Base-by-base conservation (phyloP, 1,284 basidiomycete genomes). In the Boletellus sp. region DNA sequence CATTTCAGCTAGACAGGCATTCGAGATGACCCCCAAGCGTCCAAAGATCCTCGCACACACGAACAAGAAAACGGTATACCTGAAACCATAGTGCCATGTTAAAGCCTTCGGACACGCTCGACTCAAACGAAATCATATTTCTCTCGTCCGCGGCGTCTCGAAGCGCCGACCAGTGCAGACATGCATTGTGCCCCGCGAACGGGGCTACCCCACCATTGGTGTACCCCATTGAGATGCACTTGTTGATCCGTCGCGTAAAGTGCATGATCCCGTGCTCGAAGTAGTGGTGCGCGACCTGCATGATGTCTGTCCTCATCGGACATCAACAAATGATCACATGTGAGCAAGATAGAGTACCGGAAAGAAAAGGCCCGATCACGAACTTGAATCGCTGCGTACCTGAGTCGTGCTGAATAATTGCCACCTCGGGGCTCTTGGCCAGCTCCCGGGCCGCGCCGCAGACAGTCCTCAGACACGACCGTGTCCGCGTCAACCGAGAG, bases 261-360 rank as follows among this genome's bases (percentile, higher is more conserved):
- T 28, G 28, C 28, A 2, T 11, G 64, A 93, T 90, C 1, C 87
- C 86, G 61, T 89, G 89, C 67, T 93, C 91, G 60, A 93, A 93
- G 70, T 89, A 93, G 68, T 91, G 86, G 65, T 88, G 69, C 0
- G 86, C 86, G 54, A 93, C 91, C 65, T 91, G 85, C 86, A 93
- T 91, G 51, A 91, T 86, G 60, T 89, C 86, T 82, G 45, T 93
- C 89, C 1, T 37, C 30, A 3, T 11, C 36, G n/a, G 3, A 28
- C 10, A 11, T 86, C 86, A 60, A n/a, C n/a, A 28, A 28, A 8
- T 3, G 15, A 22, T 3, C 15, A 11, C 19, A 11, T 16, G n/a
- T 28, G 13, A 28, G 36, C 22, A 10, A 21, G 5, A 18, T 13
- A 8, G 12, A 12, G 7, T 3, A 13, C 21, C 21, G 26, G 26